Percentiles rank a stretch among this genome's conserved stretches.
Conservation (phyloP, 2,329 filamentous ascomycete species). For the Trichoderma oligosporum region DNA sequence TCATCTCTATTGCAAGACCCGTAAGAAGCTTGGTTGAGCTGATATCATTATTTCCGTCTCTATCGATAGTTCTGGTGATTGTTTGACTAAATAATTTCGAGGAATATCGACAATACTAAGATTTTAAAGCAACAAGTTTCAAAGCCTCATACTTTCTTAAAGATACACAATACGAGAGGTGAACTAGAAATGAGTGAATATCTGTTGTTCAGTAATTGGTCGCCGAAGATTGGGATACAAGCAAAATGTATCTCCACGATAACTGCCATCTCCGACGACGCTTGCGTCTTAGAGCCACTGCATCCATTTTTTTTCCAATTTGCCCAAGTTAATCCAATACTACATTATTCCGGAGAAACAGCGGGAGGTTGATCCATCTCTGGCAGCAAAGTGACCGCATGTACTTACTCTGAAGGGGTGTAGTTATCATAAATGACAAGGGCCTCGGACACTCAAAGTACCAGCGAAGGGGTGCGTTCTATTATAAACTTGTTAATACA, state of each 20-base stretch:
- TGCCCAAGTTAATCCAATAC: background rate
- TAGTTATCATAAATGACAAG: background rate
- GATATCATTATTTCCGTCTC: background rate
- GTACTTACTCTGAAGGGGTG: background rate
- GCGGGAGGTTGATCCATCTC: background rate
- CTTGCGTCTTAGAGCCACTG: background rate
- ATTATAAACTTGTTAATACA: background rate
- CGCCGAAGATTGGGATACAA: background rate
- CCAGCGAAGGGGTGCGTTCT: background rate
- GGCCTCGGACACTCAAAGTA: background rate
- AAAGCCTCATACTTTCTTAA: no score
- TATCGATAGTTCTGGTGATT: slow-evolving; percentile 1
- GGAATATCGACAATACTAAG: background rate
- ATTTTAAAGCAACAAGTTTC: background rate
- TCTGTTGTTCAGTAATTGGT: background rate
- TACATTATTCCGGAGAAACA: background rate
- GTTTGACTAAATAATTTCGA: background rate
- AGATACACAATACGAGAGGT: background rate
- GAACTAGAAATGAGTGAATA: background rate
- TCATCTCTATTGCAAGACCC: background rate
- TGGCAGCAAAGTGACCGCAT: background rate
- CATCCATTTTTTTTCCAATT: background rate
- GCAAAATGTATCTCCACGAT: background rate
- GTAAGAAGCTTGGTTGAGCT: background rate
- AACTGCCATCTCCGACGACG: slow-evolving; percentile 2